Base-by-base conservation (phyloP, 345 rosid species). In the Gossypium sturtianum region DNA sequence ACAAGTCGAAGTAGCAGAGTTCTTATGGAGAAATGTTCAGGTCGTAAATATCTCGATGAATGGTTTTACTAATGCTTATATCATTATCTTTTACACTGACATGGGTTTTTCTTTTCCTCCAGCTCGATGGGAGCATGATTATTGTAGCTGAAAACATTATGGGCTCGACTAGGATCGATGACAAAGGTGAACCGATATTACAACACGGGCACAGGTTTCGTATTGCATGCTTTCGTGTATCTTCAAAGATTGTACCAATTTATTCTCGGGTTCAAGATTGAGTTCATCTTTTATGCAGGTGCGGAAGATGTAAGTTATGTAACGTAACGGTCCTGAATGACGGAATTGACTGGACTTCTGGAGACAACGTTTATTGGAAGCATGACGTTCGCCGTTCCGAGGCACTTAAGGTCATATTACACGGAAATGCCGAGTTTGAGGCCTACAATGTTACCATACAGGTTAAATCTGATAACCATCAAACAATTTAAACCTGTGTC, bases 391-490 rank as follows among this genome's bases (percentile, higher is more conserved):
- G 76, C 65, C 84, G 94, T 78, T 75, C 84, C 59, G 97, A 88
- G 79, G 83, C 88, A 56, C 76, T 88, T 75, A 92, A 87, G 80
- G 78, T 94, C 77, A 85, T 86, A 60, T 82, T 94, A 64, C 92
- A 91, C 58, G 98, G 98, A 73, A 92, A 91, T 83, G 92, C 97
- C 45, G 98, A 94, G 82, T 88, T 94, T 73, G 97, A 92, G 88
- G 98, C 97, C 58, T 79, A 60, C 68, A 76, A 89, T 58, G 97
- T 91, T 65, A 84, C 84, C 71, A 41, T 94, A 78, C 79, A 92
- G 97, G 97, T 94, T 77, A 78, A 70, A 73, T 68, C 5, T 10
- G 20, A 34, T 19, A 66, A 43, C 47, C 29, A 11, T 44, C 20
- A 56, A 34, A 34, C 41, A 57, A 11, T 57, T 57, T 57, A 22